phyloP scores from a whole-genome alignment of 2,329 filamentous ascomycete species.

The Trichoderma pleuroti region DNA sequence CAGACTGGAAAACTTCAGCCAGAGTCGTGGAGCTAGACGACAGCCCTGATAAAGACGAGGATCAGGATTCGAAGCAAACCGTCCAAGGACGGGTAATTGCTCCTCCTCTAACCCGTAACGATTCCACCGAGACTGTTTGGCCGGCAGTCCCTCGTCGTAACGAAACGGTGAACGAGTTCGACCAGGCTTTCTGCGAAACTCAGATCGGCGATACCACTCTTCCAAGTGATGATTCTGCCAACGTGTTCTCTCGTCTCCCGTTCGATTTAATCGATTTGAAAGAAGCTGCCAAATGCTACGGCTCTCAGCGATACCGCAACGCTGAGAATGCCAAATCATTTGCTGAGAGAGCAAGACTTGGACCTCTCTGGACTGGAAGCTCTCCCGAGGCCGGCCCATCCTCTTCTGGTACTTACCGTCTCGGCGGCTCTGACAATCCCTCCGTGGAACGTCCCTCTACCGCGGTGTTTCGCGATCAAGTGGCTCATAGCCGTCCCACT shows the following conservation, averaged over 20 bases:
- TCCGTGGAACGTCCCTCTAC: constrained; percentile 1
- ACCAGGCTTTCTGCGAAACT: constrained; percentile 15
- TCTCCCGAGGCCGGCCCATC: not conserved
- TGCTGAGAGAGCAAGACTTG: constrained; percentile 29
- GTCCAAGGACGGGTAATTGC: not conserved
- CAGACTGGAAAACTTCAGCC: not conserved
- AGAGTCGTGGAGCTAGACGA: not conserved
- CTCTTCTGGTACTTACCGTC: not conserved
- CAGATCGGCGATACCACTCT: not conserved
- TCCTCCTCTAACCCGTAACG: not conserved
- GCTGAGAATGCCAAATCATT: constrained; percentile 21
- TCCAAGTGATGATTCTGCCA: not conserved
- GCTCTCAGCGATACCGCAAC: constrained; percentile 2
- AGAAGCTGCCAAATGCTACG: constrained; percentile 31
- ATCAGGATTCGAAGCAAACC: not conserved
- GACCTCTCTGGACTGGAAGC: constrained; percentile 30
- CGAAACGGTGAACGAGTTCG: constrained; percentile 8
- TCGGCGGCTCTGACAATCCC: not conserved
- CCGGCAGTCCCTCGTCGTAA: constrained; percentile 5
- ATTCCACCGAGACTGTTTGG: constrained; percentile 13
- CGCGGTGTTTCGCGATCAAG: constrained; percentile 1
- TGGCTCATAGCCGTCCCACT: not conserved
- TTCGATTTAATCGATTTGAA: constrained; percentile 38
- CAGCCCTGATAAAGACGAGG: not conserved
- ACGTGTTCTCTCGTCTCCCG: constrained; percentile 30